Conservation (phyloP, 805 yeast genomes). For the Myxozyma vanderwaltii region DNA sequence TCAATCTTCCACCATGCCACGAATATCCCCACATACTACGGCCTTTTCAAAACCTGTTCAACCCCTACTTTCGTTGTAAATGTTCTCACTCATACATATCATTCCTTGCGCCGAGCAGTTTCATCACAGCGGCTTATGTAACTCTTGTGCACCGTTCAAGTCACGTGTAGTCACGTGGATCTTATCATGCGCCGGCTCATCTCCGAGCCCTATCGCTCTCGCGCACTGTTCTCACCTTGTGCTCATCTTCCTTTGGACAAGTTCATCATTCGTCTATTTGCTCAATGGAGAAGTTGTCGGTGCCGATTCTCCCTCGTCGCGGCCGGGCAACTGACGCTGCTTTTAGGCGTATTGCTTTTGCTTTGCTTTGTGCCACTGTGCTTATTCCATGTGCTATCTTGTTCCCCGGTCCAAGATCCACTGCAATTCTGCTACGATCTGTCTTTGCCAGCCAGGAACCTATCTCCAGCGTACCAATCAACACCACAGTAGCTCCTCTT, state of each 20-base stretch:
- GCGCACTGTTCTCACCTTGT: too few relatives aligned
- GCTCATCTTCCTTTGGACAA: too few relatives aligned
- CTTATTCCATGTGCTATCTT: constrained; percentile 11
- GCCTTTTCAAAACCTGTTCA: too few relatives aligned
- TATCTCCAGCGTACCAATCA: background rate
- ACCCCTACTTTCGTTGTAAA: too few relatives aligned
- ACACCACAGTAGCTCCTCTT: constrained; percentile 3
- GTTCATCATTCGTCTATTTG: background rate
- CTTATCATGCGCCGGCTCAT: background rate
- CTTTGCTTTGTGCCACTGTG: background rate
- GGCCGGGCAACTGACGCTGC: background rate
- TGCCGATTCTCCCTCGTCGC: background rate
- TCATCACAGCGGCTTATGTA: too few relatives aligned
- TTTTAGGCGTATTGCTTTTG: background rate
- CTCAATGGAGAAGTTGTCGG: constrained; percentile 1
- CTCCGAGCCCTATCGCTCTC: background rate
- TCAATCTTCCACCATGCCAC: too few relatives aligned
- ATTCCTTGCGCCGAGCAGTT: too few relatives aligned
- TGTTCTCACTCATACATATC: background rate
- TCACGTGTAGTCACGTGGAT: background rate
- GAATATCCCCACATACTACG: too few relatives aligned
- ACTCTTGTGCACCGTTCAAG: too few relatives aligned
- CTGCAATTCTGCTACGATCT: background rate
- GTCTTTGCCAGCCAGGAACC: background rate
- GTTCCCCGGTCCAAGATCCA: constrained; percentile 6